These are phyloP conservation scores for Aspergillus sclerotiicarbonarius DNA, from an alignment of 495 filamentous ascomycete species.

Conservation along the genomic window DNA sequence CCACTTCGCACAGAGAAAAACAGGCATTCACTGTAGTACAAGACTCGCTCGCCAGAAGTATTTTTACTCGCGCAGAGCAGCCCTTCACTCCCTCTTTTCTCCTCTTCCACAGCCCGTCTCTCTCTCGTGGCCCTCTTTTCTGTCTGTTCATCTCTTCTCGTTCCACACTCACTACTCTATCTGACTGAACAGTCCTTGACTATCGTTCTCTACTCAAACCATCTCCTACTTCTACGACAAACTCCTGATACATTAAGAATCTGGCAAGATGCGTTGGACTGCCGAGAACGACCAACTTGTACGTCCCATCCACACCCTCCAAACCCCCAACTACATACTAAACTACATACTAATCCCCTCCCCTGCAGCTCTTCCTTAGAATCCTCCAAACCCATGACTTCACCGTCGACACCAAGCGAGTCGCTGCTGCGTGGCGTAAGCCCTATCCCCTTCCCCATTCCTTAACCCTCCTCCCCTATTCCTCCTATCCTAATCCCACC, in stretches of 20 bases:
- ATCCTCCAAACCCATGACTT: constrained; percentile 46
- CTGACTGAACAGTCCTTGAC: no score
- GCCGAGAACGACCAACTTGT: constrained; percentile 41
- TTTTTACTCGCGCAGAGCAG: no score
- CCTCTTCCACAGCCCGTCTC: no score
- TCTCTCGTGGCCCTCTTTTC: no score
- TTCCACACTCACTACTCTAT: no score
- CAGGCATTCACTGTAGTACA: no score
- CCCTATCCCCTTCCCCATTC: constrained; percentile 1
- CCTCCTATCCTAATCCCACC: background rate
- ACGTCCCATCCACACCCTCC: constrained; percentile 4
- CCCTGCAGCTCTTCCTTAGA: constrained; percentile 45
- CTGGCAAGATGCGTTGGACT: constrained; percentile 43
- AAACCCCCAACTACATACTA: background rate
- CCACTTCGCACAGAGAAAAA: no score
- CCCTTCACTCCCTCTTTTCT: no score
- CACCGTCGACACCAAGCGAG: constrained; percentile 34
- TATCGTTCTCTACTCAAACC: background rate
- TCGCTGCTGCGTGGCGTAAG: constrained; percentile 49
- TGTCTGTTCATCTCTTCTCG: no score
- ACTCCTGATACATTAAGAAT: no score
- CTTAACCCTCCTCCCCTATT: background rate
- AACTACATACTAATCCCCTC: constrained; percentile 5
- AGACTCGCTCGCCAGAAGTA: no score
- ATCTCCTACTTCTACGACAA: background rate